Evolutionary conservation across 2,329 filamentous ascomycete species (phyloP), one percentile per base, ranked within the genome.

Genomic region (Arthrobotrys sinensis): DNA sequence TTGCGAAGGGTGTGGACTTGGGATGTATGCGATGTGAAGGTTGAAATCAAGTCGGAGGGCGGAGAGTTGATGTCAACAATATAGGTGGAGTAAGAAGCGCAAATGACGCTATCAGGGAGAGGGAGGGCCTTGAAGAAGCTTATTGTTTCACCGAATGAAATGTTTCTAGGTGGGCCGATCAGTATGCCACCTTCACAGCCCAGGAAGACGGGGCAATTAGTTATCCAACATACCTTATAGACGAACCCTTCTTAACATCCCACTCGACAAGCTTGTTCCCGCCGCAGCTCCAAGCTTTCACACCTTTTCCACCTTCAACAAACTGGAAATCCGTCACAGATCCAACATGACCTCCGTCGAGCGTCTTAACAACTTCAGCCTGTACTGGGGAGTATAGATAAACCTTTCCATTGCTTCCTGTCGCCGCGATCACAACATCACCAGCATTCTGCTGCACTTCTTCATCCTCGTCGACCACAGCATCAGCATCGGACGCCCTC

Each of bases 201-300:
- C 11, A 63, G 28, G 8, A 40, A 16, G 21, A 38, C 16, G 11
- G 14, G 36, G 19, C 19, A 57, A n/a, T 34, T n/a, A 50, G 55
- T 4, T 46, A 36, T 63, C 32, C 38, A 45, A 79, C 82, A 79
- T 83, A 88, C 87, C 85, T 85, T 71, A 85, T 83, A 62, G 82
- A 84, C 79, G 84, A 82, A 69, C 85, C 84, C 21, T 83, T 85
- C 80, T 81, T 83, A 69, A 88, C 81, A 82, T 88, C 86, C 87
- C 87, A 88, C 80, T 88, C 86, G 21, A 88, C 84, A 57, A 88
- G 83, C 80, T 86, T 87, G 82, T 88, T 87, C 62, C 85, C 86
- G 60, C 87, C 87, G 73, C 87, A 85, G 84, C 87, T 88, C 87
- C 87, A 88, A n/a, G 84, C 87, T 80, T 86, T 85, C 21, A 83